Conservation (phyloP, 495 filamentous ascomycete genomes). For the Talaromyces trachyspermus region DNA sequence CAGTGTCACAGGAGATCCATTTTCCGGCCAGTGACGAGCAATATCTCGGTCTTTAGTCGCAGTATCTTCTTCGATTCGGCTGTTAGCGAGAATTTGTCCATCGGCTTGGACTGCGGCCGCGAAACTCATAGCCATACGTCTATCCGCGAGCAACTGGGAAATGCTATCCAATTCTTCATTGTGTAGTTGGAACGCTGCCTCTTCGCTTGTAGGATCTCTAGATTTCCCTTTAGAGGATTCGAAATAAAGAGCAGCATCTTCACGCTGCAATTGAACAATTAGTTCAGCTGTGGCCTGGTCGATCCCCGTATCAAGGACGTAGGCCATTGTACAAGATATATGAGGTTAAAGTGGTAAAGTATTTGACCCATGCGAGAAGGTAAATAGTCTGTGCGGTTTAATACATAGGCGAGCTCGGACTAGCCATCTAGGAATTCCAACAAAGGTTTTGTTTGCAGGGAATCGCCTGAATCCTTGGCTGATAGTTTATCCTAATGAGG, state of each 20-base stretch:
- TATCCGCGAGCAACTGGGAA: neutral
- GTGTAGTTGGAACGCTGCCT: constrained; percentile 10
- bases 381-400: too few species aligned
- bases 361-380: too few species aligned
- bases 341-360: neutral
- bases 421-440: too few species aligned
- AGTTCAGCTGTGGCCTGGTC: neutral
- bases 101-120: neutral
- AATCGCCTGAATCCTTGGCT: too few species aligned
- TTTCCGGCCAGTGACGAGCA: neutral
- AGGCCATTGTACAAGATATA: neutral
- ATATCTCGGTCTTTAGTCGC: neutral
- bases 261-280: neutral
- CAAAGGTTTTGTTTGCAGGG: too few species aligned
- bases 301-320: neutral
- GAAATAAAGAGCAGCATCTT: neutral
- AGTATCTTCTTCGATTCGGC: neutral
- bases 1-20: neutral
- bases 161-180: constrained; percentile 7
- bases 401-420: too few species aligned
- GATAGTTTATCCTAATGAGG: too few species aligned
- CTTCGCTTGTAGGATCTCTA: constrained; percentile 10
- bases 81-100: neutral
- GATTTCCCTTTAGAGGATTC: neutral
- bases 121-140: neutral